Base-by-base conservation (phyloP, 176 grass and related monocot genomes). In the Chrysopogon serrulatus region DNA sequence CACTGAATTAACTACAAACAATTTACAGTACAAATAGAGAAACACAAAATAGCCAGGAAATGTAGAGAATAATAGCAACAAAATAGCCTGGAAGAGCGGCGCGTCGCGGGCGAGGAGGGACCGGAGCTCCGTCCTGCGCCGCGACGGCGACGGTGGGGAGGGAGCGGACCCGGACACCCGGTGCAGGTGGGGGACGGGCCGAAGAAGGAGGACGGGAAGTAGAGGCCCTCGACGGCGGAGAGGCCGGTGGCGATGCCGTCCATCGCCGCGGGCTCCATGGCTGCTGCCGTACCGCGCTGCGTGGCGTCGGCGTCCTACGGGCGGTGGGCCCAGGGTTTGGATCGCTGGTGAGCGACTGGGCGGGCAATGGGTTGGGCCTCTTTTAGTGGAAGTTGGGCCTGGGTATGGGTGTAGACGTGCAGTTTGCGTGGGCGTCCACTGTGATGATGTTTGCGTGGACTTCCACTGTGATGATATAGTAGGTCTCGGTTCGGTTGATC, bases 241-340 rank as follows among this genome's bases (percentile, higher is more conserved):
- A 97, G 95, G 24, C 95, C 90, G 71, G 40, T 74, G 77, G 92
- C 56, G 84, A 97, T 97, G 74, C 83, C 73, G 48, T 92, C 95
- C 90, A 94, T 92, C 76, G 70, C 90, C 33, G 59, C 61, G 7
- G 76, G 84, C 54, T 94, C 92, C 95, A 97, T 97, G 87, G 66
- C 2, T n/a, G 56, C 23, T 21, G 54, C 23, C 9, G 21, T 9
- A 39, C 43, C 27, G 16, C 1, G 62, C 16, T 33, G 31, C 64
- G 42, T 21, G 71, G 76, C 27, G 64, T 13, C 32, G 64, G 3
- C 28, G 62, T 65, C 28, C 13, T 28, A 7, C 35, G n/a, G n/a
- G n/a, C 54, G 54, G 26, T 1, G 59, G 59, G 59, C 24, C 30
- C 59, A 12, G 6, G 45, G 43, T 5, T 10, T 5, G 47, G 47